These are phyloP conservation scores for Pseudoneurospora amorphoporcata DNA, from an alignment of 495 filamentous ascomycete species.

Conservation along the genomic window DNA sequence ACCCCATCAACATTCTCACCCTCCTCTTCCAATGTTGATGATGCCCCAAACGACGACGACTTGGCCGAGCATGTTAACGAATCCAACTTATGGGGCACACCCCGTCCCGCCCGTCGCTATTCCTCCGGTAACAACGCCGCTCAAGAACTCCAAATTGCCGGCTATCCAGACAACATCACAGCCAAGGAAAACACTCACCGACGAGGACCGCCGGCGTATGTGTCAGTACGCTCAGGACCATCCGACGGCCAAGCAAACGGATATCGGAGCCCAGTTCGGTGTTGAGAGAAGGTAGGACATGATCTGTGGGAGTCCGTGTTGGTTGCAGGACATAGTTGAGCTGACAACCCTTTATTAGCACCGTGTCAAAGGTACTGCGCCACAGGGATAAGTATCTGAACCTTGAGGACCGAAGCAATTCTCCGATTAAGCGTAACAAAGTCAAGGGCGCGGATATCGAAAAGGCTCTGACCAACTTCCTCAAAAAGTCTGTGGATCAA, in stretches of 20 bases:
- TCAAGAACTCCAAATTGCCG: conserved; percentile 35
- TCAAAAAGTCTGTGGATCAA: conserved; percentile 66
- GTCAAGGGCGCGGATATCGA: conserved; percentile 93
- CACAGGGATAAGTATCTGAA: conserved; percentile 96
- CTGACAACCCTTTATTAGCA: conserved; percentile 47
- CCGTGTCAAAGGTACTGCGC: conserved; percentile 93
- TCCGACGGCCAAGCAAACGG: conserved; percentile 91
- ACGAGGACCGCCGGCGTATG: conserved; percentile 85
- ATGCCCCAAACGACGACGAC: conserved; percentile 47
- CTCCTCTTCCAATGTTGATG: conserved; percentile 48
- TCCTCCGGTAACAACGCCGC: conserved; percentile 42
- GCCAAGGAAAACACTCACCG: conserved; percentile 82
- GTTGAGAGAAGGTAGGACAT: conserved; percentile 86
- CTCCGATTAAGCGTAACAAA: conserved; percentile 81
- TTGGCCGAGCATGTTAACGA: conserved; percentile 64
- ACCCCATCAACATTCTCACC: conserved; percentile 24
- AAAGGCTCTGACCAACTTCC: conserved; percentile 84
- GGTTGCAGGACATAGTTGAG: conserved; percentile 1
- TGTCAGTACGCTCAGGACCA: conserved; percentile 93
- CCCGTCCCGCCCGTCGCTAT: conserved; percentile 46
- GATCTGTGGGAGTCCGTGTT: background rate
- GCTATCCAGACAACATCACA: conserved; percentile 46
- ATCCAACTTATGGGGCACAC: conserved; percentile 37
- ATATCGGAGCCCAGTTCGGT: conserved; percentile 94
- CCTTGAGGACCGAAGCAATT: conserved; percentile 75